Evolutionary conservation across 176 grass and related monocot species (phyloP), one percentile per base, ranked within the genome.

Genomic region (Aegilops longissima): DNA sequence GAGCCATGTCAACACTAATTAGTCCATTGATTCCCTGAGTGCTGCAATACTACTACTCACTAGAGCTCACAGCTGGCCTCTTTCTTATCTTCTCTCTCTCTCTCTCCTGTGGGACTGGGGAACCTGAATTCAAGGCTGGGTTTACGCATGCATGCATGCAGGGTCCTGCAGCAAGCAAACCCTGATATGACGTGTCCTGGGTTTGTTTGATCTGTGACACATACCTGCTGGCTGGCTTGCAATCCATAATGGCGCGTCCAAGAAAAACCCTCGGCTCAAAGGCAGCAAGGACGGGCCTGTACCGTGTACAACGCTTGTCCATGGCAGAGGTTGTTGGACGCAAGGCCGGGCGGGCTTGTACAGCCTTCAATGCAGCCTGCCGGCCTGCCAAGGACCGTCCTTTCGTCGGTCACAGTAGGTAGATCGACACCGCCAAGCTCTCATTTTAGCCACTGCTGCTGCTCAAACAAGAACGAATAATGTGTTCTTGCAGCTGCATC

Each of bases 71-170:
- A 56, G 17, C 18, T 58, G 54, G 17, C 54, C 54, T 58, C 18
- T 54, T 52, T 52, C 49, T 56, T 56, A 56, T 56, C 71, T 27
- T 23, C 42, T 77, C 13, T 79, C 38, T 30, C 38, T 30, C 17
- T 76, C 12, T 79, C 38, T 30, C 18, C 61, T 64, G 81, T 78
- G 85, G 70, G 86, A 30, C 76, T 80, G 76, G 61, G 52, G 82
- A 78, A 54, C 82, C 90, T 88, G 90, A 91, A 91, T 88, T 82
- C 86, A 91, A 84, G 90, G 86, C 64, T 73, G 71, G 82, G 52
- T 52, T 85, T 77, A 20, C 47, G 72, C 40, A 70, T 70, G 73
- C 40, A 70, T 70, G 70, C 69, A 69, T 84, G 76, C 89, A 82
- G 69, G 27, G 61, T 5, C 8, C 68, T 91, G 76, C 80, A 80